These are phyloP conservation scores for Trichoderma reesei DNA, from an alignment of 495 filamentous ascomycete genomes.

Conservation along the genomic window DNA sequence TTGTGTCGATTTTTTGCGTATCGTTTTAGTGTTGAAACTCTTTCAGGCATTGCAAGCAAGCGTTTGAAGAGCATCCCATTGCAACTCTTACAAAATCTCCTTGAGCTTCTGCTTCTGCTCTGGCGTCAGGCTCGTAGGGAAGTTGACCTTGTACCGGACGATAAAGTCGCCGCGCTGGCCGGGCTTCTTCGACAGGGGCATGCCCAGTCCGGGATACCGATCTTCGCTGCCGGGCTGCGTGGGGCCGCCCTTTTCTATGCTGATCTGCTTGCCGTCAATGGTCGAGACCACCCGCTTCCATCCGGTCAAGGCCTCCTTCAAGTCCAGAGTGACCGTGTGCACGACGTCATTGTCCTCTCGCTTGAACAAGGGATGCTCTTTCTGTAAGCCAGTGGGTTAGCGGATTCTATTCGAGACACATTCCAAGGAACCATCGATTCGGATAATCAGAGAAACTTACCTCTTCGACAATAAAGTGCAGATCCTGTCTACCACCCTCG, in stretches of 20 bases:
- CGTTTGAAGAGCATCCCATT: background rate
- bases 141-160: slow-evolving; percentile 83
- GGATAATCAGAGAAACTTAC: slow-evolving; percentile 47
- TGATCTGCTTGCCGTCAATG: slow-evolving; percentile 80
- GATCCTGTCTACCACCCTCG: slow-evolving; percentile 91
- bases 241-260: slow-evolving; percentile 65
- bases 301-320: slow-evolving; percentile 96
- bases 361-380: slow-evolving; percentile 70
- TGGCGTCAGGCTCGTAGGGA: slow-evolving; percentile 64
- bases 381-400: slow-evolving; percentile 40
- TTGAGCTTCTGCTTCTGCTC: slow-evolving; percentile 69
- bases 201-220: slow-evolving; percentile 72
- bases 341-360: slow-evolving; percentile 81
- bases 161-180: slow-evolving; percentile 76
- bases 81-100: slow-evolving; percentile 52
- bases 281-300: slow-evolving; percentile 88
- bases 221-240: slow-evolving; percentile 75
- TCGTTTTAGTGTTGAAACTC: background rate
- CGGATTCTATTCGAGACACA: no score
- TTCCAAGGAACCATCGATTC: no score
- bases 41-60: background rate
- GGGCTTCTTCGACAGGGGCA: slow-evolving; percentile 86
- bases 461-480: slow-evolving; percentile 91
- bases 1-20: background rate
- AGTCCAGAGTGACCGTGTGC: slow-evolving; percentile 62